These are phyloP conservation scores for Gamarada debralockiae DNA, from an alignment of 495 filamentous ascomycete genomes.

Conservation along the genomic window DNA sequence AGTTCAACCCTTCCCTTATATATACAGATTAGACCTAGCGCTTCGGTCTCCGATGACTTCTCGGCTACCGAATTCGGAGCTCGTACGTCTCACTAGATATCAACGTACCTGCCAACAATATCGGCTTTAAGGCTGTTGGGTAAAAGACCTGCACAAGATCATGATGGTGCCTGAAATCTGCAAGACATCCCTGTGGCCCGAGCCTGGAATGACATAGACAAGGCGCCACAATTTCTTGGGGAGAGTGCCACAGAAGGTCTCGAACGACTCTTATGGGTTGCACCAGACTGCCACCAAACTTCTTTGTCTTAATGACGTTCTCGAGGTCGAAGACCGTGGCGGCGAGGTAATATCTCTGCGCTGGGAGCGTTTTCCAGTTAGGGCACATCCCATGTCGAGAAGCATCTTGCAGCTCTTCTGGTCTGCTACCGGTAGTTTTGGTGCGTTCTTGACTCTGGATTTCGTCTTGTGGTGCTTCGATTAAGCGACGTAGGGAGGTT, in stretches of 20 bases:
- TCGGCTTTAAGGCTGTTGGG: background rate
- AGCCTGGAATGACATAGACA: background rate
- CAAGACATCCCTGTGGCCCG: background rate
- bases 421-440: too few relatives aligned
- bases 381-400: constrained; percentile 7
- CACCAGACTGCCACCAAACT: constrained; percentile 4
- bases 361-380: constrained; percentile 23
- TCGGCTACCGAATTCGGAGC: too few relatives aligned
- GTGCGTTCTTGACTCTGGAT: too few relatives aligned
- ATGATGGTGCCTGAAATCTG: background rate
- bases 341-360: constrained; percentile 26
- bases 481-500: too few relatives aligned
- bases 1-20: too few relatives aligned
- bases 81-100: too few relatives aligned
- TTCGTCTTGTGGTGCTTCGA: too few relatives aligned
- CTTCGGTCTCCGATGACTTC: too few relatives aligned
- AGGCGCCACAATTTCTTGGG: background rate
- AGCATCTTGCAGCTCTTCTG: too few relatives aligned
- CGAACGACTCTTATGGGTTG: background rate
- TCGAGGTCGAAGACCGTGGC: constrained; percentile 21
- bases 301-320: constrained; percentile 19
- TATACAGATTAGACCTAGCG: too few relatives aligned
- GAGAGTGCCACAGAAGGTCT: background rate
- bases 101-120: too few relatives aligned
- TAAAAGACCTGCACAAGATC: background rate